Conservation (phyloP, 805 yeast genomes). For the Kuraishia molischiana region DNA sequence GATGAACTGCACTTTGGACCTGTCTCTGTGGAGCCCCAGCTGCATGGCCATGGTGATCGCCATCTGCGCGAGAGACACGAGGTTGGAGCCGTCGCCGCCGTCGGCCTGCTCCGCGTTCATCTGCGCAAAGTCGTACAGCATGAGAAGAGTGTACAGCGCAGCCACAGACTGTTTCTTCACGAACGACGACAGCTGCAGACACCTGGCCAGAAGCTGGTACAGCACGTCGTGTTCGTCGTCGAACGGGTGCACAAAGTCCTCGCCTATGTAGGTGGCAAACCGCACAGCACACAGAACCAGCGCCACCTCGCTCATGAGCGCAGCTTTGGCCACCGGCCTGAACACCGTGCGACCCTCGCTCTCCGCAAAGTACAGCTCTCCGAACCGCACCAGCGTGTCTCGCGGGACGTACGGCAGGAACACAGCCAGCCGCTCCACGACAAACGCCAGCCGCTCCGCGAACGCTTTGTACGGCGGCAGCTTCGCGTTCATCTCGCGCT, state of each 20-base stretch:
- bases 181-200: slow-evolving; percentile 7
- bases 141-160: slow-evolving; percentile 7
- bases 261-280: slow-evolving; percentile 2
- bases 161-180: slow-evolving; percentile 9
- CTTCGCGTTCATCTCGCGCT: slow-evolving; percentile 3
- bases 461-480: slow-evolving; percentile 11
- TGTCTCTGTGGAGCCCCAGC: slow-evolving; percentile 13
- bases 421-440: slow-evolving; percentile 9
- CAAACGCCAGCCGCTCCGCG: slow-evolving; percentile 11
- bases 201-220: slow-evolving; percentile 1
- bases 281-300: slow-evolving; percentile 9
- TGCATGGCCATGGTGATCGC: slow-evolving; percentile 8
- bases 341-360: slow-evolving; percentile 3
- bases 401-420: slow-evolving; percentile 6
- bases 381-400: slow-evolving; percentile 4
- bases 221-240: slow-evolving; percentile 5
- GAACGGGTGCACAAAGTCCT: neutral
- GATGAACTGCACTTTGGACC: neutral
- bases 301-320: slow-evolving; percentile 8
- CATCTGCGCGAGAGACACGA: slow-evolving; percentile 4
- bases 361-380: slow-evolving; percentile 5
- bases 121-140: slow-evolving; percentile 4
- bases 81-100: slow-evolving; percentile 10
- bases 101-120: slow-evolving; percentile 7
- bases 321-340: slow-evolving; percentile 5